A percentile compares a stretch with the other conserved stretches of the same genome.
These are phyloP conservation scores for Piromyces finnis DNA, from an alignment of 192 early-diverging fungal genomes.

Conservation along the genomic window DNA sequence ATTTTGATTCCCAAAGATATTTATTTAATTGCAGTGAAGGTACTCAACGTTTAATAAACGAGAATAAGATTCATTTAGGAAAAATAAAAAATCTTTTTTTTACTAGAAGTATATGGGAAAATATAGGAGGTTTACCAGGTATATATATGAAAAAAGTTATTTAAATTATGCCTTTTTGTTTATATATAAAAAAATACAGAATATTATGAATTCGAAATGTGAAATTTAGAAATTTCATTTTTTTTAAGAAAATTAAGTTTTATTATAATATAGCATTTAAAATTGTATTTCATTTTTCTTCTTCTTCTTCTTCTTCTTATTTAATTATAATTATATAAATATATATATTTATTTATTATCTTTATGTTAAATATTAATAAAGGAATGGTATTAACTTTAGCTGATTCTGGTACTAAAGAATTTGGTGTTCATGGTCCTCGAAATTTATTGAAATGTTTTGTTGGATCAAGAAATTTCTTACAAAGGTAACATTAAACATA, in stretches of 20 bases:
- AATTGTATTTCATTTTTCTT: no score
- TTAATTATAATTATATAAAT: no score
- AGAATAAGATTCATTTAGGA: constrained; percentile 48
- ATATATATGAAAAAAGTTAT: background rate
- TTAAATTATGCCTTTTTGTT: no score
- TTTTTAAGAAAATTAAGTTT: no score
- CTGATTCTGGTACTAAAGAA: constrained; percentile 44
- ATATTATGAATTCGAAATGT: background rate
- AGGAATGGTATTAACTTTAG: constrained; percentile 81
- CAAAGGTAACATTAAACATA: no score
- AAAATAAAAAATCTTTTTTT: constrained; percentile 66
- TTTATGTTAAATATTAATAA: no score
- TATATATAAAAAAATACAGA: no score
- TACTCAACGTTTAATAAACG: constrained; percentile 65
- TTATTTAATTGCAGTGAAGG: constrained; percentile 91
- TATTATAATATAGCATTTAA: no score
- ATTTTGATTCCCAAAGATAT: constrained; percentile 58
- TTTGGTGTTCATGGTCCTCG: constrained; percentile 43
- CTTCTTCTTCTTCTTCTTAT: no score
- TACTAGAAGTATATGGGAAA: constrained; percentile 67
- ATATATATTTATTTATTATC: no score
- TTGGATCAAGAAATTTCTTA: constrained; percentile 62
- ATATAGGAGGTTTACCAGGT: constrained; percentile 78
- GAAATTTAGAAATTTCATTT: background rate
- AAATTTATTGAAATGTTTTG: constrained; percentile 65